phyloP scores from a whole-genome alignment of 2,329 filamentous ascomycete species.

The Fusarium phyllophilum region DNA sequence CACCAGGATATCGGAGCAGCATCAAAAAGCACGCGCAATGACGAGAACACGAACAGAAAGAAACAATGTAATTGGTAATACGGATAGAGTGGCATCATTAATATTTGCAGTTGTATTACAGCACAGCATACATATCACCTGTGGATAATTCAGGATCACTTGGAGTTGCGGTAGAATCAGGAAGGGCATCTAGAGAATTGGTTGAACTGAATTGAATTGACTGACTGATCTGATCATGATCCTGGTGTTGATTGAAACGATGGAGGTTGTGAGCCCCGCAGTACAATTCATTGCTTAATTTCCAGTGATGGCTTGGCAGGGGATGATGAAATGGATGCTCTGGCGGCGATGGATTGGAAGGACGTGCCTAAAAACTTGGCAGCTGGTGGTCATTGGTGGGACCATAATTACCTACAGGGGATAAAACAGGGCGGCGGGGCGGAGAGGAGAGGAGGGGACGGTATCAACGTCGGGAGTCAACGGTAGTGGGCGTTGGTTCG shows the following conservation, averaged over 20 bases:
- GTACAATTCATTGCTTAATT: conserved; percentile 11
- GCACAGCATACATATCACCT: conserved; percentile 4
- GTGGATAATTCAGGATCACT: conserved; percentile 3
- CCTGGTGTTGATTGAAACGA: neutral
- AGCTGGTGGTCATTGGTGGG: conserved; percentile 1
- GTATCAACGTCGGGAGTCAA: neutral
- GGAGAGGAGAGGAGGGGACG: neutral
- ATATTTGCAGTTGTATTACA: conserved; percentile 13
- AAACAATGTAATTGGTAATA: conserved; percentile 30
- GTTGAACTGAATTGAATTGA: neutral
- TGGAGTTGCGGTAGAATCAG: conserved; percentile 23
- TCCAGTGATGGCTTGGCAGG: conserved; percentile 17
- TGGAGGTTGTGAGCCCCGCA: neutral
- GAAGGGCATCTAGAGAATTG: neutral
- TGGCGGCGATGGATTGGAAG: neutral
- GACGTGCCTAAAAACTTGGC: neutral
- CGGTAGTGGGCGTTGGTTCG: neutral
- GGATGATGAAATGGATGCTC: neutral
- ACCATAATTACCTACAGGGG: neutral
- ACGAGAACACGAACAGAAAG: conserved; percentile 21
- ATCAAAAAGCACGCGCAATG: conserved; percentile 29
- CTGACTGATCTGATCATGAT: neutral
- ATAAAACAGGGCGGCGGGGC: neutral
- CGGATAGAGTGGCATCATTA: conserved; percentile 18
- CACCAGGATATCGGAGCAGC: conserved; percentile 14